Evolutionary conservation across 1,139 yeast genomes (phyloP), one percentile per base, ranked within the genome.

Genomic region (Yamadazyma songkhlaensis): DNA sequence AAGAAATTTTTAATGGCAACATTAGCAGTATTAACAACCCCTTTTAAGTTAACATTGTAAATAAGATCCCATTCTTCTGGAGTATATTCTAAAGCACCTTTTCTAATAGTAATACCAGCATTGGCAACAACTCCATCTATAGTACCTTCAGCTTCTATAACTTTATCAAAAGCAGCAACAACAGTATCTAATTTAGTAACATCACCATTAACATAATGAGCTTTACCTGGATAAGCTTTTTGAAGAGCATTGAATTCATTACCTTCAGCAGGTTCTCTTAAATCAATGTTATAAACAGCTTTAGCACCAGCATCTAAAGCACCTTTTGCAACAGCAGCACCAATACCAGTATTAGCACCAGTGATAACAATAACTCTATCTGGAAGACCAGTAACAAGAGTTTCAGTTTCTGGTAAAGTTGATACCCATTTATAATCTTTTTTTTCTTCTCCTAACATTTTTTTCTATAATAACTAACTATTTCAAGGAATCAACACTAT

Each of bases 101-200:
- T 74, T 31, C 79, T 72, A 88, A 92, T 84, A 13, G 87, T 84
- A 29, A 84, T 77, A 46, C 95, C 95, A 20, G 95, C 95, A 59
- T 86, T 86, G 53, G 94, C 90, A 28, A 86, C 90, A 55, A 84
- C 81, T 28, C 84, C 73, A 56, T 86, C 95, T 47, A 86, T 76
- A 40, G 77, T 73, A 27, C 76, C 76, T 59, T 86, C 86, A 49
- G 83, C 90, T 44, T 65, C 52, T 46, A 69, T 74, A 43, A 81
- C 80, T 50, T 73, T 72, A 25, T 58, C 54, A 38, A 84, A 66
- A 9, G 81, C 78, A 30, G 55, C 54, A 49, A 74, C 74, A 21
- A 84, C 30, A 14, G 45, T 39, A 13, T 37, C 37, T 20, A 42
- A 9, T 25, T 42, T 42, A 29, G 45, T 39, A 7, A 42, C 45